Base-by-base conservation (phyloP, 371 early-diverging fungal species). In the Syncephalis plumigaleata region DNA sequence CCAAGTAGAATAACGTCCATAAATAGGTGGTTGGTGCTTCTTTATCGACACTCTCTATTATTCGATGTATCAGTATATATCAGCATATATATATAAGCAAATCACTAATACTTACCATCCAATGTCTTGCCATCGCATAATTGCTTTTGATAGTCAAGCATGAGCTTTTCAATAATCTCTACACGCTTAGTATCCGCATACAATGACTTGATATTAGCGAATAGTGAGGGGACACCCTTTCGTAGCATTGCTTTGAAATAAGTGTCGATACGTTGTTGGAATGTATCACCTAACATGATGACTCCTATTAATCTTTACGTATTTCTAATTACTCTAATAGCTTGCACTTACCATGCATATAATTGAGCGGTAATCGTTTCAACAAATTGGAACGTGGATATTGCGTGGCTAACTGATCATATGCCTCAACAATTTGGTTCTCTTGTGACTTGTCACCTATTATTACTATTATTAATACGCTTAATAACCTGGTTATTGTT, bases 181-280 rank as follows among this genome's bases (percentile, higher is more conserved):
- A 67, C 70, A 65, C 91, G 88, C 27, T 67, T 74, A 21, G 67
- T 51, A 62, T 86, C 64, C 15, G 50, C 47, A 53, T 87, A 86
- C 8, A 88, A 68, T 18, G 65, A 70, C 64, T 81, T 84, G 55
- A 89, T 61, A 57, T 74, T 81, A 43, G 75, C 73, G 54, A 92
- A 93, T 44, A 91, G 57, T 1, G 93, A 92, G 2, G 93, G 93
- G 2, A 93, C 81, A 26, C 93, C 91, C 65, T 91, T 91, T 52
- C 83, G 72, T 52, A 95, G 72, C 42, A 76, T 72, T 16, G 59
- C 66, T 42, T 74, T 75, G 13, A 88, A 64, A 50, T 82, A 77
- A 20, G 57, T 61, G 36, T 77, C 80, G 1, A 75, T 73, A 46
- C 66, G 61, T 18, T 49, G 47, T 20, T 64, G 66, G 67, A 96